Conservation (phyloP, 2,329 filamentous ascomycete genomes). For the Verticillium isaacii region DNA sequence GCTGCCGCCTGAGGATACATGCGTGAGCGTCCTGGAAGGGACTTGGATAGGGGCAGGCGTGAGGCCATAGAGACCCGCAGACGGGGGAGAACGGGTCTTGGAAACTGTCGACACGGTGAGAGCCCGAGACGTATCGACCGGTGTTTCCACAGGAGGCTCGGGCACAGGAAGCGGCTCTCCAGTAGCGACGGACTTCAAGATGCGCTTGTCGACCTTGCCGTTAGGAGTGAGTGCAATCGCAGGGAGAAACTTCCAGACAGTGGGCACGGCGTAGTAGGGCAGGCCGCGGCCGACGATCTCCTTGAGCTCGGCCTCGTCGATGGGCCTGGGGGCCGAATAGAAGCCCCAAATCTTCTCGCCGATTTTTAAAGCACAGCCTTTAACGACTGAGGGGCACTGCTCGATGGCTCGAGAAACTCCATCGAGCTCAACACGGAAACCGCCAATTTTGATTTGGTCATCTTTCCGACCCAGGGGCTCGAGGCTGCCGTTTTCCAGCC, state of each 20-base stretch:
- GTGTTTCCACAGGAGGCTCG: not conserved
- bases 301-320: constrained; percentile 31
- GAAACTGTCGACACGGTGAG: not conserved
- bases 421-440: constrained; percentile 57
- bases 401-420: constrained; percentile 48
- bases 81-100: not conserved
- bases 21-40: not conserved
- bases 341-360: constrained; percentile 46
- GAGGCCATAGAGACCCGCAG: not conserved
- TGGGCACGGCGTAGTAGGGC: constrained; percentile 52
- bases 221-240: constrained; percentile 47
- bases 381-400: constrained; percentile 37
- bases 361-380: constrained; percentile 42
- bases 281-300: constrained; percentile 35
- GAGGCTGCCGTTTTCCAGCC: constrained; percentile 47
- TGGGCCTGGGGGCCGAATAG: constrained; percentile 28
- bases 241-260: constrained; percentile 34
- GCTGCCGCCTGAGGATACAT: not conserved
- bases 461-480: constrained; percentile 53
- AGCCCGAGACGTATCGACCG: not conserved
- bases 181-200: constrained; percentile 30
- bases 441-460: constrained; percentile 55
- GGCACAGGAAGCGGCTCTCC: not conserved
- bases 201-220: constrained; percentile 51
- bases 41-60: not conserved